Percentiles rank a stretch among this genome's conserved stretches.
Evolutionary conservation across 1,139 yeast genomes (phyloP).

Genomic region (Hyphopichia wangnamkhiaoensis): DNA sequence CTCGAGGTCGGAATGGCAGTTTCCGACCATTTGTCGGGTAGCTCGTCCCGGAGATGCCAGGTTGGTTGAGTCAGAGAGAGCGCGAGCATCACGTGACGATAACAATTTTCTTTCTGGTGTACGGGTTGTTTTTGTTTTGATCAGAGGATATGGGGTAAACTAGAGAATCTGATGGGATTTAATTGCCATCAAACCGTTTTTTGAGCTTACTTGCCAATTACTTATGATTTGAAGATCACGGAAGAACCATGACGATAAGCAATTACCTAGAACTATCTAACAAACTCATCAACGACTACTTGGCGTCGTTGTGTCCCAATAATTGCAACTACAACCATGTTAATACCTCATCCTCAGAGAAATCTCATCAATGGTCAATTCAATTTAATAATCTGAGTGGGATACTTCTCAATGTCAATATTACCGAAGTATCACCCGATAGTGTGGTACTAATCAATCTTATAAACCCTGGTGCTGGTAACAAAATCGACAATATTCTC

Average conservation of each 20-base stretch:
- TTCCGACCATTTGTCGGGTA: no score
- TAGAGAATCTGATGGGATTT: no score
- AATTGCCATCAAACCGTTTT: not conserved
- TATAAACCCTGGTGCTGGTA: conserved; percentile 12
- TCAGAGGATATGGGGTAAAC: no score
- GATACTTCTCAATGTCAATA: conserved; percentile 15
- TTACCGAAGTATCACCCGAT: conserved; percentile 13
- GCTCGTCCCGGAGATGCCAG: no score
- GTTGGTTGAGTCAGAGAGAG: no score
- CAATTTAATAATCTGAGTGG: conserved; percentile 13
- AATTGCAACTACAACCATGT: conserved; percentile 5
- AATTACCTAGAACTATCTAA: conserved; percentile 27
- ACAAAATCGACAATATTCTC: conserved; percentile 21
- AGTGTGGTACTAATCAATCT: conserved; percentile 8
- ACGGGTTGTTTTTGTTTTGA: no score
- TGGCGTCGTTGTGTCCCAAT: conserved; percentile 16
- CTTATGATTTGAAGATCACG: not conserved
- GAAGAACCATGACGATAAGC: conserved; percentile 13
- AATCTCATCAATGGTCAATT: conserved; percentile 16
- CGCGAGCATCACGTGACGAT: no score
- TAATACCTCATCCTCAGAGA: conserved; percentile 10
- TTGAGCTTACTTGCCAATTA: not conserved
- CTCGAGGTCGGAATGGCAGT: no score
- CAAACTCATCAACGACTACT: conserved; percentile 25
- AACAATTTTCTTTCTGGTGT: no score